phyloP scores from a whole-genome alignment of 208 protist genomes.

The Leishmania tropica region DNA sequence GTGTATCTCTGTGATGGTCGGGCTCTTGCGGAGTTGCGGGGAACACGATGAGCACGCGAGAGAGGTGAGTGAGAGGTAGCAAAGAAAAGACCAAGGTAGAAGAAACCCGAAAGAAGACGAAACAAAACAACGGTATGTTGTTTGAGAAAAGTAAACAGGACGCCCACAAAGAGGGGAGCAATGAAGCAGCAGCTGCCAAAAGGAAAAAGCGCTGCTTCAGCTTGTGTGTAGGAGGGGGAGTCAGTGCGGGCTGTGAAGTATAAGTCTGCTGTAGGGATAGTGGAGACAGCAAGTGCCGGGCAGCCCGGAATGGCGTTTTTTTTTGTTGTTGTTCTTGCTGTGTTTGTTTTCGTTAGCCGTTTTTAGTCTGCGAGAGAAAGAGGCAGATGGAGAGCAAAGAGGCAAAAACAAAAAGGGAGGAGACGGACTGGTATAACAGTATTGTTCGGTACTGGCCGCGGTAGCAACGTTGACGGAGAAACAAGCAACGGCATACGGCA shows the following conservation, averaged over 20 bases:
- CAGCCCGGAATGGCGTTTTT: background rate
- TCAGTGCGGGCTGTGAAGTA: background rate
- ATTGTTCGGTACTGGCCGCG: background rate
- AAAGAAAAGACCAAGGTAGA: slow-evolving; percentile 10
- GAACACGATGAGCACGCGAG: background rate
- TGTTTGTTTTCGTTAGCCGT: background rate
- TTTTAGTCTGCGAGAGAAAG: background rate
- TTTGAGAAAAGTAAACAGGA: background rate
- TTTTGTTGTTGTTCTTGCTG: background rate
- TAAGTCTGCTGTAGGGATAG: background rate
- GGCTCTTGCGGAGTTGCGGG: background rate
- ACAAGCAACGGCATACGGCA: background rate
- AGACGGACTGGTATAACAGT: background rate
- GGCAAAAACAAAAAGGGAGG: background rate
- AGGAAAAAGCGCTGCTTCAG: background rate
- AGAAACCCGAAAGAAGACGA: slow-evolving; percentile 2
- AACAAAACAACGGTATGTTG: background rate
- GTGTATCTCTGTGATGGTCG: background rate
- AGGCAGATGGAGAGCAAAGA: background rate
- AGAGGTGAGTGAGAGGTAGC: background rate
- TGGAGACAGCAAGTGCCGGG: background rate
- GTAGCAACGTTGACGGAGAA: background rate
- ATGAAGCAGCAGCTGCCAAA: background rate
- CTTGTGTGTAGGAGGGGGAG: too few species aligned
- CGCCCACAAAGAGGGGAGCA: background rate